A percentile compares a stretch with the other conserved stretches of the same genome.
Evolutionary conservation across 179 eudicot species (phyloP).

Genomic region (Heliamphora pulchella): DNA sequence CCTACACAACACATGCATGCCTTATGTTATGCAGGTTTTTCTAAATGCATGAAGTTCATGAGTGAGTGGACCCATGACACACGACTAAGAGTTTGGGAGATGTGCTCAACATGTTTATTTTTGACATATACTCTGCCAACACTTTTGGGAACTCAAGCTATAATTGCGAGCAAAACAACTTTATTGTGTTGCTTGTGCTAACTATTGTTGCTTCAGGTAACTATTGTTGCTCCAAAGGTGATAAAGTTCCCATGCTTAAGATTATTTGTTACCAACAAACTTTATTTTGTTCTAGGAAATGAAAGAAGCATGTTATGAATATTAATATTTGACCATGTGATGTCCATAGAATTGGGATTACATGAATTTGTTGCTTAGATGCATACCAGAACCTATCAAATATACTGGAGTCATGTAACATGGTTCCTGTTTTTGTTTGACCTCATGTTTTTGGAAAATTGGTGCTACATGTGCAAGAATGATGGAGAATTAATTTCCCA

Average conservation of each 20-base stretch:
- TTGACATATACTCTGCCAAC: neutral
- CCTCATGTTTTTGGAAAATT: neutral
- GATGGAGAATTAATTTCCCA: no score
- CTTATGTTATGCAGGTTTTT: neutral
- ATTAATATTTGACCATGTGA: neutral
- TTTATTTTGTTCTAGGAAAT: neutral
- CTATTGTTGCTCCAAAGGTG: neutral
- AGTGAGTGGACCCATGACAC: neutral
- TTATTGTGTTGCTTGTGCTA: neutral
- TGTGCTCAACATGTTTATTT: neutral
- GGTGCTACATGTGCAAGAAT: no score
- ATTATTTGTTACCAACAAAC: neutral
- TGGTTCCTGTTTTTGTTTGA: neutral
- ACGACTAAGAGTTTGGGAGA: neutral
- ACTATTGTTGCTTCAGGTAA: neutral
- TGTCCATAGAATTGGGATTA: neutral
- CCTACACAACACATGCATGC: no score
- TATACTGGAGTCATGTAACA: neutral
- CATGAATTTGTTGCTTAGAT: neutral
- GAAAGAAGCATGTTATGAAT: neutral
- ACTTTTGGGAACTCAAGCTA: neutral
- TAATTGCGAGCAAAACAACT: neutral
- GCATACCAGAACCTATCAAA: neutral
- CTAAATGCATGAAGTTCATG: neutral
- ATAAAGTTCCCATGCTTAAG: neutral